Percentiles rank a stretch among this genome's conserved stretches.
These are phyloP conservation scores for Tetrapyrgos nigripes DNA, from an alignment of 1,284 basidiomycete genomes.

Conservation along the genomic window DNA sequence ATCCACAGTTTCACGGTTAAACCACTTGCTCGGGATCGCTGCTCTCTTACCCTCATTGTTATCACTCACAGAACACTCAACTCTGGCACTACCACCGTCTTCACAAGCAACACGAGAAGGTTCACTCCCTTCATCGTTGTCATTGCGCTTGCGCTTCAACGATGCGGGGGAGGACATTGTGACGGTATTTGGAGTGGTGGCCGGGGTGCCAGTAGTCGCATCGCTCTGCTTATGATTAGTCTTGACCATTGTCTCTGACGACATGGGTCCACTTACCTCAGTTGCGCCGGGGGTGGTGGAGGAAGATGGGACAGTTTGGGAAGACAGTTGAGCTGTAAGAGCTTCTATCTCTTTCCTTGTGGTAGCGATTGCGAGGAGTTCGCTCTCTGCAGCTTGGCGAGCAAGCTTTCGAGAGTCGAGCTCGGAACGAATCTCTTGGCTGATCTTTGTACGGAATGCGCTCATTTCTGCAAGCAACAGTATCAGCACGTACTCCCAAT, in stretches of 20 bases:
- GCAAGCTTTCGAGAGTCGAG: constrained; percentile 37
- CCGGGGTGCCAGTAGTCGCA: constrained; percentile 11
- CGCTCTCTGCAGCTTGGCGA: constrained; percentile 30
- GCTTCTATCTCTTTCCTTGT: constrained; percentile 4
- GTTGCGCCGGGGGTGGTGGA: background rate
- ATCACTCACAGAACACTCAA: background rate
- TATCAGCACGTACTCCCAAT: background rate
- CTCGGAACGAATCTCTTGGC: constrained; percentile 41
- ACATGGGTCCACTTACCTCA: constrained; percentile 1
- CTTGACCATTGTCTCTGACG: background rate
- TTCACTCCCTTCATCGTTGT: constrained; percentile 32
- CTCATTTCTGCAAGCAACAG: constrained; percentile 34
- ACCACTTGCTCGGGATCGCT: background rate
- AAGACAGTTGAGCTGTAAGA: background rate
- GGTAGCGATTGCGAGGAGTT: constrained; percentile 4
- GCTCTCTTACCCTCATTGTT: constrained; percentile 14
- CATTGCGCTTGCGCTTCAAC: constrained; percentile 52
- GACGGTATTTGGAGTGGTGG: constrained; percentile 17
- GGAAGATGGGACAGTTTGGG: background rate
- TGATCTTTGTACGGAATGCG: constrained; percentile 35
- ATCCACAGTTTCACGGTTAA: background rate
- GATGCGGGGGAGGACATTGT: constrained; percentile 32
- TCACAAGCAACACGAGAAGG: background rate
- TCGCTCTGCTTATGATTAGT: background rate
- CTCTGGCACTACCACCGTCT: background rate